Conservation (phyloP, 129 eudicot species). For the Helianthus tuberosus region DNA sequence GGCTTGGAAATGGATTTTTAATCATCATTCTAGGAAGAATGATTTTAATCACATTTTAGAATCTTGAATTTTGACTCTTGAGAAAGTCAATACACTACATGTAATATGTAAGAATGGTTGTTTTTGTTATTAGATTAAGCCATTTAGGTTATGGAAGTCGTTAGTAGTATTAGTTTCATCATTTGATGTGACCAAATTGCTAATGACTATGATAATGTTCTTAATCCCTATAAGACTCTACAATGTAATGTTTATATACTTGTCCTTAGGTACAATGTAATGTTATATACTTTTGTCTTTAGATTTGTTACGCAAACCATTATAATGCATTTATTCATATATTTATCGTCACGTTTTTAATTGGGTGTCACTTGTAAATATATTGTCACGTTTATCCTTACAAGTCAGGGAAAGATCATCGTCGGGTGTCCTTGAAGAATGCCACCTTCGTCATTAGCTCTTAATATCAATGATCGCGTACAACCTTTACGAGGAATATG, state of each 20-base stretch:
- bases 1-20: slow-evolving; percentile 77
- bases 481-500: not conserved
- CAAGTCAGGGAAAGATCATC: too few species aligned
- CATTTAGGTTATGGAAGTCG: slow-evolving; percentile 8
- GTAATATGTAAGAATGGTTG: slow-evolving; percentile 10
- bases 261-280: not conserved
- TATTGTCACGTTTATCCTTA: too few species aligned
- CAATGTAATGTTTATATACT: not conserved
- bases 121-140: slow-evolving; percentile 20
- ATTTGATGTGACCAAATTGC: slow-evolving; percentile 16
- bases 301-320: not conserved
- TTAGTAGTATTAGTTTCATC: slow-evolving; percentile 9
- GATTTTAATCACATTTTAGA: slow-evolving; percentile 37
- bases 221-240: not conserved
- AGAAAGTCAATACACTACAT: slow-evolving; percentile 20
- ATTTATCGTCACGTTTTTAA: too few species aligned
- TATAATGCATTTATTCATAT: not conserved
- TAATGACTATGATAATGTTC: not conserved
- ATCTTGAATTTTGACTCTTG: slow-evolving; percentile 36
- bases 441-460: too few species aligned
- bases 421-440: too few species aligned
- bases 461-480: not conserved
- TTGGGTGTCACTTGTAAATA: too few species aligned
- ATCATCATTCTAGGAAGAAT: slow-evolving; percentile 50
- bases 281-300: not conserved